Conservation (phyloP, 2,329 filamentous ascomycete species). For the Aureobasidium musti region DNA sequence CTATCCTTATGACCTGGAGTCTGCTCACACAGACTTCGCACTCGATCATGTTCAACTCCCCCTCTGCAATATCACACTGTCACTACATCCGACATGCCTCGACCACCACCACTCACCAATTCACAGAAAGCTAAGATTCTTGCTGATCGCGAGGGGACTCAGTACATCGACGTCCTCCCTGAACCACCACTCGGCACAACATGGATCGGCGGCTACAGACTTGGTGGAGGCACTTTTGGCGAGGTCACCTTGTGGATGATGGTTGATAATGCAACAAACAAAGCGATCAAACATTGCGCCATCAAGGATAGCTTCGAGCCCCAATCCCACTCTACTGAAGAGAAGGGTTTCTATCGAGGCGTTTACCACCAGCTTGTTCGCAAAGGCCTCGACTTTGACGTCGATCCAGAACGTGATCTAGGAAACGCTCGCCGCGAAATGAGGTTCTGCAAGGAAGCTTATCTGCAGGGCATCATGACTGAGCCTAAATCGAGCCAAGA, state of each 20-base stretch:
- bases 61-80: neutral
- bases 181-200: neutral
- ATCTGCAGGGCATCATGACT: slow-evolving; percentile 11
- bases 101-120: neutral
- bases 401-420: neutral
- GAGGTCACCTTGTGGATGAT: neutral
- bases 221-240: neutral
- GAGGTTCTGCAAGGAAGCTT: slow-evolving; percentile 10
- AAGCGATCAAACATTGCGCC: neutral
- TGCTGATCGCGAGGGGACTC: neutral
- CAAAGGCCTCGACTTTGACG: slow-evolving; percentile 4
- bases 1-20: neutral
- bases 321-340: neutral
- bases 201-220: neutral
- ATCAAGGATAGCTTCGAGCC: neutral
- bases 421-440: neutral
- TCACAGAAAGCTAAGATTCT: neutral
- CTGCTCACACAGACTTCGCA: neutral
- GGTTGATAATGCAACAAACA: neutral
- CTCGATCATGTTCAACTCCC: neutral
- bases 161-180: neutral
- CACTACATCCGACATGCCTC: neutral
- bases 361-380: neutral
- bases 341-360: neutral
- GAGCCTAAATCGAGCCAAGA: neutral